Conservation (phyloP, 208 protist species). For the Strigomonas culicis region DNA sequence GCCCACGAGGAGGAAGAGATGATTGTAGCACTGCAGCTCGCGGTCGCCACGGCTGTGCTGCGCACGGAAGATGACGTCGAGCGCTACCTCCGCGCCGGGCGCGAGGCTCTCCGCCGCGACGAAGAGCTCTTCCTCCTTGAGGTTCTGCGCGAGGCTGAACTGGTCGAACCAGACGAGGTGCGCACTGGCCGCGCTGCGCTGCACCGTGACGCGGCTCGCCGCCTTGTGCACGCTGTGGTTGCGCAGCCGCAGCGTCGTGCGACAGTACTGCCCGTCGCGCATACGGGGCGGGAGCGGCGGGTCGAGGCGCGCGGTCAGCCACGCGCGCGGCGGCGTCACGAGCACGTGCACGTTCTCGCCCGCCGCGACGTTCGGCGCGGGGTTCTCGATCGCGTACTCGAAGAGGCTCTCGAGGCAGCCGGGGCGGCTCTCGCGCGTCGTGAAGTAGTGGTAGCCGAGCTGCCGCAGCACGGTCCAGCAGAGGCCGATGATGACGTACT, state of each 20-base stretch:
- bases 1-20: conserved; percentile 54
- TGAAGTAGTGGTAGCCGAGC: conserved; percentile 85
- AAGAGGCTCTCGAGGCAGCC: conserved; percentile 43
- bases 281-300: conserved; percentile 59
- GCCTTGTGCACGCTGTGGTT: conserved; percentile 57
- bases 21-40: conserved; percentile 43
- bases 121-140: conserved; percentile 38
- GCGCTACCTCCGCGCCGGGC: conserved; percentile 31
- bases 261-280: conserved; percentile 75
- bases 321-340: conserved; percentile 61
- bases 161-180: conserved; percentile 62
- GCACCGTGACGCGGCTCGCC: conserved; percentile 60
- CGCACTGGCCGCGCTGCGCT: conserved; percentile 60
- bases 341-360: conserved; percentile 59
- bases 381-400: conserved; percentile 75
- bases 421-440: conserved; percentile 39
- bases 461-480: conserved; percentile 54
- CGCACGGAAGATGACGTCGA: conserved; percentile 48
- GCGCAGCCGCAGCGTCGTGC: conserved; percentile 48
- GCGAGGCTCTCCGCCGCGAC: conserved; percentile 38
- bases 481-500: conserved; percentile 74
- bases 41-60: conserved; percentile 50
- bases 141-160: conserved; percentile 41
- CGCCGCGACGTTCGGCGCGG: conserved; percentile 46
- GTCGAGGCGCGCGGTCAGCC: conserved; percentile 41